phyloP scores from a whole-genome alignment of 306 rosid species.

The Quercus aquifolioides region DNA sequence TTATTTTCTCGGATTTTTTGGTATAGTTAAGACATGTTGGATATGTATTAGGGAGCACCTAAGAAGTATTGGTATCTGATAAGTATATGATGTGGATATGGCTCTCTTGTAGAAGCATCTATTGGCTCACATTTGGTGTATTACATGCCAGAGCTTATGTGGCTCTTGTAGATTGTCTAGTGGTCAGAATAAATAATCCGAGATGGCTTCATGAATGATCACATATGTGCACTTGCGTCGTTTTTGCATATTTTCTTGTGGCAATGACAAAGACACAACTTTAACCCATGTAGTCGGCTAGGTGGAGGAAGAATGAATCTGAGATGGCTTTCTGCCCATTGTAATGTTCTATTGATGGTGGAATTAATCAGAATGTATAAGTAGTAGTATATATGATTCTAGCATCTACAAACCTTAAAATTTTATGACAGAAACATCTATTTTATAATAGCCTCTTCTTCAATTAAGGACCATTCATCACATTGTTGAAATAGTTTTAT shows the following conservation, averaged over 20 bases:
- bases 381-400: background rate
- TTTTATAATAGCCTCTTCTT: background rate
- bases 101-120: background rate
- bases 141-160: background rate
- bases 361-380: too few relatives aligned
- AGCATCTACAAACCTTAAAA: background rate
- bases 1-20: background rate
- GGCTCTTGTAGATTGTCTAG: background rate
- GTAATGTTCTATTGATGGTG: background rate
- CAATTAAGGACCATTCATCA: background rate
- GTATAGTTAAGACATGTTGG: background rate
- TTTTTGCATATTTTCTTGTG: background rate
- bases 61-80: background rate
- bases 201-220: background rate
- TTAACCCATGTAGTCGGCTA: background rate
- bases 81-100: background rate
- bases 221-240: background rate
- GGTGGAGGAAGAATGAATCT: background rate
- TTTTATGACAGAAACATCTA: background rate
- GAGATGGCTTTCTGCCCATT: background rate
- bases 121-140: background rate
- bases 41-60: background rate
- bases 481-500: background rate
- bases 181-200: background rate
- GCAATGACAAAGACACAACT: background rate